These are phyloP conservation scores for Taxillus chinensis DNA, from an alignment of 164 flowering plant genomes.

Conservation along the genomic window DNA sequence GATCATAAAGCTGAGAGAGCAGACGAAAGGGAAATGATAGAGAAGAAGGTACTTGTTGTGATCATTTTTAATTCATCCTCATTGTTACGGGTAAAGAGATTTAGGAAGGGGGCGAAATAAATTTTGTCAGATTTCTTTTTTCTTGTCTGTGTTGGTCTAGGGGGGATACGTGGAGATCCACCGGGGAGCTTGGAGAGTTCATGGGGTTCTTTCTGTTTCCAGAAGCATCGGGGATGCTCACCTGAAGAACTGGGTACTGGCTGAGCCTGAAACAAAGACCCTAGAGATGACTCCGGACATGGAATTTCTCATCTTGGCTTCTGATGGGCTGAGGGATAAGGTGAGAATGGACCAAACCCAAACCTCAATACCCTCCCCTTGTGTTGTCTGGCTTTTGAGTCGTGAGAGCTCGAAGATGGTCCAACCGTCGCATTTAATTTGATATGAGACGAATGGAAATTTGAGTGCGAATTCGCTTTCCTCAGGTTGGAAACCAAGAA, in stretches of 20 bases:
- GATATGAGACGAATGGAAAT: background rate
- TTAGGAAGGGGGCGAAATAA: background rate
- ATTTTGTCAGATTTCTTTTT: background rate
- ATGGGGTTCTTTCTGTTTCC: constrained; percentile 74
- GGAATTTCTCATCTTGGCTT: constrained; percentile 72
- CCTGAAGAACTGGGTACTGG: constrained; percentile 70
- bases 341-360: constrained; percentile 21
- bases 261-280: constrained; percentile 72
- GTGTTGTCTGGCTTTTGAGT: background rate
- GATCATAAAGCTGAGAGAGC: constrained; percentile 64
- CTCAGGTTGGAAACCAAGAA: constrained; percentile 80
- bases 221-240: constrained; percentile 73
- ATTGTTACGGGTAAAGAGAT: too few relatives aligned
- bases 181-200: constrained; percentile 82
- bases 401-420: too few relatives aligned
- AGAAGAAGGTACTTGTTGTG: constrained; percentile 35
- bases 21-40: constrained; percentile 61
- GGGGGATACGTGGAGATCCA: constrained; percentile 83
- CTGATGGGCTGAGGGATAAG: constrained; percentile 96
- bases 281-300: constrained; percentile 44
- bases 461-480: background rate
- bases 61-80: background rate
- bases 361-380: background rate
- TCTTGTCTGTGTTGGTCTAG: constrained; percentile 19
- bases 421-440: background rate